Percentiles rank a stretch among this genome's conserved stretches.
Evolutionary conservation across 352 stramenopile species (phyloP).

Genomic region (Phytophthora brassicae): DNA sequence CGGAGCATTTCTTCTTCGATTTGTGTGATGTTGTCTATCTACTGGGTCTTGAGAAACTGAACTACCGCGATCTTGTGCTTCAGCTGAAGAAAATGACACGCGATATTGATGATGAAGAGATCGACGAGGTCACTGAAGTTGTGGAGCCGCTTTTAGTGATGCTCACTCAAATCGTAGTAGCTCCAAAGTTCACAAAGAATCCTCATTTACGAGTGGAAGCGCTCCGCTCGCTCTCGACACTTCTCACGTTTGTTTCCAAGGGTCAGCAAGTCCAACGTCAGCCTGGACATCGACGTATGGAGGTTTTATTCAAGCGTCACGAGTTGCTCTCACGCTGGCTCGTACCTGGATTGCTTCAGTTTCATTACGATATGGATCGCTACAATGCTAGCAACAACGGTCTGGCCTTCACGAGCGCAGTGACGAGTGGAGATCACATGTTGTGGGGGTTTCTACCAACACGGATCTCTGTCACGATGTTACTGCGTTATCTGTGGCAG

Average conservation of each 20-base stretch:
- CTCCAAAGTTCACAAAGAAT: slow-evolving; percentile 62
- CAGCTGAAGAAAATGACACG: slow-evolving; percentile 21
- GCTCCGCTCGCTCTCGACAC: slow-evolving; percentile 50
- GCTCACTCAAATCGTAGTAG: slow-evolving; percentile 58
- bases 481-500: slow-evolving; percentile 75
- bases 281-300: slow-evolving; percentile 29
- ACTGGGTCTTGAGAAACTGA: slow-evolving; percentile 46
- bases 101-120: neutral
- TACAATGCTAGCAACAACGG: slow-evolving; percentile 75
- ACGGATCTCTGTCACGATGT: slow-evolving; percentile 50
- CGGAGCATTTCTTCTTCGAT: slow-evolving; percentile 79
- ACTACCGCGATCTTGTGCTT: slow-evolving; percentile 32
- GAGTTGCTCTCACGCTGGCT: slow-evolving; percentile 40
- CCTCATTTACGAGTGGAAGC: slow-evolving; percentile 70
- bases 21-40: slow-evolving; percentile 63
- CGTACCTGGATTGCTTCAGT: slow-evolving; percentile 54
- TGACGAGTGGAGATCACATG: slow-evolving; percentile 62
- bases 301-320: slow-evolving; percentile 45
- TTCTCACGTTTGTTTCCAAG: slow-evolving; percentile 65
- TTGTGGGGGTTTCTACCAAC: slow-evolving; percentile 75
- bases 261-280: slow-evolving; percentile 34
- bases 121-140: slow-evolving; percentile 34
- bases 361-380: slow-evolving; percentile 74
- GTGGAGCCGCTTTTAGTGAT: slow-evolving; percentile 66
- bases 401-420: slow-evolving; percentile 63